Conservation (phyloP, 768 basidiomycete genomes). For the Daedaleopsis sinensis region DNA sequence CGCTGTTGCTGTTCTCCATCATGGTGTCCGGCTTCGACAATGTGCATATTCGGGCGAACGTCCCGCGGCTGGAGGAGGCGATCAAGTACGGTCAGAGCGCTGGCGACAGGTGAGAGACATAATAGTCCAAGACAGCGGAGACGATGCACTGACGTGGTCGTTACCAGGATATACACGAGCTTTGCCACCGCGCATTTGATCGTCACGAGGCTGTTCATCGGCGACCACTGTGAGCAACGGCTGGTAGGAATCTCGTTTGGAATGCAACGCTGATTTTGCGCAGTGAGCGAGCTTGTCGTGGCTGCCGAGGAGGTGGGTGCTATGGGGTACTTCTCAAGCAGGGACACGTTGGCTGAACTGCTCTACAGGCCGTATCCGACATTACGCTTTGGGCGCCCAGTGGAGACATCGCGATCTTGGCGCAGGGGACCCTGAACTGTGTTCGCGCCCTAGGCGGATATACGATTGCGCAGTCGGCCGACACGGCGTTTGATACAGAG, state of each 20-base stretch:
- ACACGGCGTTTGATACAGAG: constrained; percentile 63
- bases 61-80: constrained; percentile 62
- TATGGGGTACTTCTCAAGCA: neutral
- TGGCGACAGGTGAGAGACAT: constrained; percentile 56
- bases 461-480: constrained; percentile 50
- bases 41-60: constrained; percentile 62
- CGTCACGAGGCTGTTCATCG: constrained; percentile 56
- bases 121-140: neutral
- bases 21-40: constrained; percentile 73
- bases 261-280: neutral
- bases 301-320: constrained; percentile 62
- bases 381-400: constrained; percentile 58
- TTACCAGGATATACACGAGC: constrained; percentile 58
- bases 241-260: neutral
- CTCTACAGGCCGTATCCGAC: constrained; percentile 55
- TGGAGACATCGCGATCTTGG: constrained; percentile 54
- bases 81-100: constrained; percentile 67
- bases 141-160: neutral
- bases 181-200: constrained; percentile 60
- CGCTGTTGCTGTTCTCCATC: constrained; percentile 59
- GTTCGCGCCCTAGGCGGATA: constrained; percentile 67
- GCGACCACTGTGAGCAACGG: constrained; percentile 57
- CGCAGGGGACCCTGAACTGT: constrained; percentile 58
- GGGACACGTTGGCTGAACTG: neutral
- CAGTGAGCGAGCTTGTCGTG: constrained; percentile 60